Evolutionary conservation across 768 basidiomycete genomes (phyloP), one percentile per base, ranked within the genome.

Genomic region (Leccinum subgranulosum): DNA sequence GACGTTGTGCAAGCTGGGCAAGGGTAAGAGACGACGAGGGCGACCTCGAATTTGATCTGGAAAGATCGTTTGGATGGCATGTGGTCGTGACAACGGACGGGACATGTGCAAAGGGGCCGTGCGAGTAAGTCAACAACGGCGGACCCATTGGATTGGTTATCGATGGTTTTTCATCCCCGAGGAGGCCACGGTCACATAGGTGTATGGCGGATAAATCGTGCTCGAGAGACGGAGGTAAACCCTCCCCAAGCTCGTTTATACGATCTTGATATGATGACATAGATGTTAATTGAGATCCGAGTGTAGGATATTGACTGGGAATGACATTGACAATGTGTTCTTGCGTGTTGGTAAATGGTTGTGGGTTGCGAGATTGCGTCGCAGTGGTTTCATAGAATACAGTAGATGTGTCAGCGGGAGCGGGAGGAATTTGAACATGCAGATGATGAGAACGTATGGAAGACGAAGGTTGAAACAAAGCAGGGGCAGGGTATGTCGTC

Each of bases 311-410:
- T 68, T 62, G 61, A 61, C 56, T 62, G 52, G 62, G 53, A 59
- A 60, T 54, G 45, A 62, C 65, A 65, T 67, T 63, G 58, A 59
- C 63, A 58, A 58, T 51, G 52, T 57, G 66, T 54, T 66, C 64
- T 57, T 64, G 67, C 12, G 49, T 51, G 53, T 55, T 58, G 33
- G 54, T 45, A 51, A 60, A 58, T 54, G 58, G 55, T 48, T 62
- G 70, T 21, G 65, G 41, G 43, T 67, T 54, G 56, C 60, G 71
- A 52, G 67, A 65, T 56, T 64, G 74, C 55, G 79, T 66, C 62
- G 71, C 69, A 29, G 71, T 76, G 28, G 85, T 86, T 75, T 87
- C 82, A 69, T 86, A 87, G 75, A 77, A 87, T 81, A 87, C 83
- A 81, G 82, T 85, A 61, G 80, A 75, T 64, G 79, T 65, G 67